Base-by-base conservation (phyloP, 805 yeast genomes). In the Priceomyces haplophilus region DNA sequence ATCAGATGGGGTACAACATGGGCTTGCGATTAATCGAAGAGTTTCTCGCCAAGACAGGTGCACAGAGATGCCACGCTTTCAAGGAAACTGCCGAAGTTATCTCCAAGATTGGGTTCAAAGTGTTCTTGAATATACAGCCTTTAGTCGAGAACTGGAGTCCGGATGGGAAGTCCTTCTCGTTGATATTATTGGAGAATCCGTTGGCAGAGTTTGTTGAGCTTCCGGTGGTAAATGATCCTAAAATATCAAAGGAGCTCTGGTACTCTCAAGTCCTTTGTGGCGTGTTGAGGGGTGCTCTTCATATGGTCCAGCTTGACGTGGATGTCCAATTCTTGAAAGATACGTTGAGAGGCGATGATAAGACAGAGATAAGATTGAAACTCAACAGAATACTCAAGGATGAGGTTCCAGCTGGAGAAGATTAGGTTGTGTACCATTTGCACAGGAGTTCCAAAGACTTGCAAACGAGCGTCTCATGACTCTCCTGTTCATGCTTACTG, bases 381-480 rank as follows among this genome's bases (percentile, higher is more conserved):
- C 69, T 93, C 50, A 69, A 81, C 37, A 82, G 76, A 53, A 76
- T 88, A 2, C 68, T 91, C 52, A 88, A 85, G 57, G 99, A 93
- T 59, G 99, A 93, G 67, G 84, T 93, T 35, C 99, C 99, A 11
- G 95, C 95, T 4, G 99, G 98, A 18, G 98, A 93, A 62, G 97
- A 90, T 50, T 84, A 62, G 42, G 11, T 5, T 12, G 10, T 27
- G 15, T 11, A 27, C 15, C 12, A 7, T 6, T 7, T 21, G 24
- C 24, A 21, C 24, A 6, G 8, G 8, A 7, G 24, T 21, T 21
- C 8, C n/a, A n/a, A n/a, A n/a, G n/a, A n/a, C n/a, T n/a, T n/a
- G n/a, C n/a, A n/a, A n/a, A n/a, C n/a, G n/a, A n/a, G n/a, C n/a
- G n/a, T n/a, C n/a, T n/a, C n/a, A n/a, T n/a, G n/a, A n/a, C n/a